Base-by-base conservation (phyloP, 2,329 filamentous ascomycete species). In the Cadophora gregata region DNA sequence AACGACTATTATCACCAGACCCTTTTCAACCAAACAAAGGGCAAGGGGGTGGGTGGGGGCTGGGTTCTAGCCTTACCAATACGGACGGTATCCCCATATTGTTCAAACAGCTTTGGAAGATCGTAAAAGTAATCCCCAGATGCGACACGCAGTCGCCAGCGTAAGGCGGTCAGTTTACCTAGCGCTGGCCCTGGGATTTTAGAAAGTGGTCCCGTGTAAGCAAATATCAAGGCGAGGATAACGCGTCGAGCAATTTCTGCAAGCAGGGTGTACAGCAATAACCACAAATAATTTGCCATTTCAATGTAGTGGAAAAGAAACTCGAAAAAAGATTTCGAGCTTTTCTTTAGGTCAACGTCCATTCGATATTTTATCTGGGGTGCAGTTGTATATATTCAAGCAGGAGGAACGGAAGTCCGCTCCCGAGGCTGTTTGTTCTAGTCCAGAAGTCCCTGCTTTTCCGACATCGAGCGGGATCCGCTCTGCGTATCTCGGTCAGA, bases 151-250 rank as follows among this genome's bases (percentile, higher is more conserved):
- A 68, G 51, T 0, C 58, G 33, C 70, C 69, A 72, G 16, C 62
- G 55, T 16, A 62, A 42, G 9, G 47, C 9, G n/a, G 67, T 64
- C 24, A 72, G 8, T 51, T 70, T 72, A 16, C 29, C 31, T 6
- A 60, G 25, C 4, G 67, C 33, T n/a, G 69, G 70, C 1, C 70
- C 70, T 36, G 70, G 70, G 8, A 72, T 59, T 58, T 69, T 72
- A 5, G 70, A 66, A 10, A 72, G 48, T 4, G 70, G 70, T 4
- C 69, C 70, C 4, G 66, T 65, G 33, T 65, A 72, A 1, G 69
- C 70, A 5, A 4, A 10, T 0, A 63, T 36, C n/a, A 71, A 24
- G 29, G 61, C 55, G 8, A 67, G 19, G 29, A 59, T 55, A 7
- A 59, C 42, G 63, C 69, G 53, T 25, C 70, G 59, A 6, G 64